Evolutionary conservation across 805 yeast genomes (phyloP).

Genomic region (Kuraishia cidri): DNA sequence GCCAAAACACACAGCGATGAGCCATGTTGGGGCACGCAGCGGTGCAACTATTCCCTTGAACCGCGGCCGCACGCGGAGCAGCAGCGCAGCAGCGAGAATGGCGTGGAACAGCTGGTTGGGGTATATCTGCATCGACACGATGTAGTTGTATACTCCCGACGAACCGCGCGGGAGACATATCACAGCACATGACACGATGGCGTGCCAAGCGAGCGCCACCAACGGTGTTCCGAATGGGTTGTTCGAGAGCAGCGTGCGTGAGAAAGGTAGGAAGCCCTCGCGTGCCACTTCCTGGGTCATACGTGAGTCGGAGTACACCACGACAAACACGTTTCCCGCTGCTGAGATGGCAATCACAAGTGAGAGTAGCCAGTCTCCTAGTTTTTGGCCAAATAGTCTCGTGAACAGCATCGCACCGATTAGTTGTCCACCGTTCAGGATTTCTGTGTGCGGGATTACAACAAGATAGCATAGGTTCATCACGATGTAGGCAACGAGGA

Average conservation of each 20-base stretch:
- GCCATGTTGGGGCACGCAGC: constrained; percentile 12
- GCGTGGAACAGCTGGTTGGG: constrained; percentile 31
- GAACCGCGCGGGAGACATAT: constrained; percentile 10
- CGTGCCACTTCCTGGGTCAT: constrained; percentile 38
- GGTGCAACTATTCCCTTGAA: constrained; percentile 15
- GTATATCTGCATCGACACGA: constrained; percentile 36
- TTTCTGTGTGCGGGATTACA: constrained; percentile 31
- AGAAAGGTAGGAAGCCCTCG: constrained; percentile 37
- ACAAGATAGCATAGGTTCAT: constrained; percentile 35
- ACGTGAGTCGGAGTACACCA: constrained; percentile 34
- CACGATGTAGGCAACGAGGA: constrained; percentile 27
- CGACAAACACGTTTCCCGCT: constrained; percentile 41
- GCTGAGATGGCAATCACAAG: constrained; percentile 35
- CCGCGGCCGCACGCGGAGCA: constrained; percentile 11
- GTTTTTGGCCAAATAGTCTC: constrained; percentile 28
- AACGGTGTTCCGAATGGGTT: constrained; percentile 37
- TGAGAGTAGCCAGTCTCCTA: constrained; percentile 32
- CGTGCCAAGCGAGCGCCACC: constrained; percentile 23
- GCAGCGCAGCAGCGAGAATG: constrained; percentile 12
- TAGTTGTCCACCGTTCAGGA: constrained; percentile 27
- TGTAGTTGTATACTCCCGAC: constrained; percentile 22
- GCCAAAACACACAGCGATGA: constrained; percentile 28
- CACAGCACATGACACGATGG: constrained; percentile 10
- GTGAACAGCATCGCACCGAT: constrained; percentile 37
- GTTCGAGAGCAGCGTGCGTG: constrained; percentile 32